Evolutionary conservation across 2,329 filamentous ascomycete species (phyloP), one percentile per base, ranked within the genome.

Genomic region (Waltergamsia citrina): DNA sequence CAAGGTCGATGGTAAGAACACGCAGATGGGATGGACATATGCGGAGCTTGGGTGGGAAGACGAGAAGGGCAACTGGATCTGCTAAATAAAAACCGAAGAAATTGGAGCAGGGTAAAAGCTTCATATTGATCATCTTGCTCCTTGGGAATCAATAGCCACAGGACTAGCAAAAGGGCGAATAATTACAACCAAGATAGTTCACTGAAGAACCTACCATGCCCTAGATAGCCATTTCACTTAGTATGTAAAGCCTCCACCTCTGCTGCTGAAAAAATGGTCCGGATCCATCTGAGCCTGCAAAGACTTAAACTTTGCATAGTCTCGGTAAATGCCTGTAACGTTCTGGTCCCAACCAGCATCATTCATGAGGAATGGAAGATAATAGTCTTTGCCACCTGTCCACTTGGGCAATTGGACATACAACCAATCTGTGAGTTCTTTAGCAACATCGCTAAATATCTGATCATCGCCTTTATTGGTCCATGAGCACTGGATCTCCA

Each of bases 281-380:
- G 51, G 52, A 41, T 60, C 56, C 21, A 46, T 40, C 21, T 44
- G 36, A 32, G 35, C 39, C 42, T 59, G 53, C 36, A 57, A 42
- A 9, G 38, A 40, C 41, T 49, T 54, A 38, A 58, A 46, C 37
- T 43, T 41, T 5, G 38, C 46, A 42, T 50, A 54, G 7, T 43
- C 48, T 14, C 43, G 38, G 38, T 52, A 53, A 33, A 32, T 48
- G 9, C 41, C 43, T 8, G 47, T 50, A 8, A 51, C 51, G 32
- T 51, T 51, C 40, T 51, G 50, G 37, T 58, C 53, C 16, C 41
- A 44, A 41, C 47, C 50, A 1, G 54, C 54, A 41, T 60, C 54
- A 27, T 59, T 59, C 49, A 59, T 52, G 25, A 56, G 52, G 2
- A 47, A 38, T 7, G 50, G 48, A 14, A 48, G 40, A 37, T 54